Evolutionary conservation across 495 filamentous ascomycete species (phyloP).

Genomic region (Xylaria grammica): DNA sequence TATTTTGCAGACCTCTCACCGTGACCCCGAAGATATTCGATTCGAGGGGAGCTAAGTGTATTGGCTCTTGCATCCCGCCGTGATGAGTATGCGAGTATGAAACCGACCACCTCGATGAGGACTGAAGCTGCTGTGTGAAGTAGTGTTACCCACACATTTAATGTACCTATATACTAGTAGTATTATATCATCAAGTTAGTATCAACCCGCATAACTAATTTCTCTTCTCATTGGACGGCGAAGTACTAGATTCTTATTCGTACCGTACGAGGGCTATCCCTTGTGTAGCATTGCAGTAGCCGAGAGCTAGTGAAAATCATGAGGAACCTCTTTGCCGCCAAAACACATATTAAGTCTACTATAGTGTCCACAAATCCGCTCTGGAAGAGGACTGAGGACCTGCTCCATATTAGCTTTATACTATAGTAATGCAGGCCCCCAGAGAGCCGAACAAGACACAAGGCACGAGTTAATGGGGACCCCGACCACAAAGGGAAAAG

Average conservation of each 20-base stretch:
- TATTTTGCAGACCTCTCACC: too few species aligned
- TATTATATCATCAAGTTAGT: not conserved
- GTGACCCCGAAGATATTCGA: too few species aligned
- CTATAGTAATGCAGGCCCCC: not conserved
- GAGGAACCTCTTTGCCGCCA: not conserved
- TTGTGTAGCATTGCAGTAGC: constrained; percentile 10
- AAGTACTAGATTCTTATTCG: not conserved
- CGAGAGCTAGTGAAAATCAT: not conserved
- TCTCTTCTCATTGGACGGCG: not conserved
- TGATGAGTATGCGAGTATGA: constrained; percentile 1
- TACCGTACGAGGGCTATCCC: constrained; percentile 2
- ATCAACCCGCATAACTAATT: not conserved
- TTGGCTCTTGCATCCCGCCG: not conserved
- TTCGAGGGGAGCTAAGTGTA: too few species aligned
- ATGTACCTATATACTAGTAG: not conserved
- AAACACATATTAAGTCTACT: not conserved
- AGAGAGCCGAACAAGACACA: not conserved
- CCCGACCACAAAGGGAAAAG: not conserved
- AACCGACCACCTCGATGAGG: not conserved
- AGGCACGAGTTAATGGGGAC: not conserved
- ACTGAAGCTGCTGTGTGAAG: not conserved
- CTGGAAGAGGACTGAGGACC: too few species aligned
- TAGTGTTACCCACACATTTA: not conserved
- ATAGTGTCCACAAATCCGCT: too few species aligned
- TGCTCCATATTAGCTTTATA: too few species aligned